Base-by-base conservation (phyloP, 805 yeast genomes). In the Wickerhamiella spandovensis region DNA sequence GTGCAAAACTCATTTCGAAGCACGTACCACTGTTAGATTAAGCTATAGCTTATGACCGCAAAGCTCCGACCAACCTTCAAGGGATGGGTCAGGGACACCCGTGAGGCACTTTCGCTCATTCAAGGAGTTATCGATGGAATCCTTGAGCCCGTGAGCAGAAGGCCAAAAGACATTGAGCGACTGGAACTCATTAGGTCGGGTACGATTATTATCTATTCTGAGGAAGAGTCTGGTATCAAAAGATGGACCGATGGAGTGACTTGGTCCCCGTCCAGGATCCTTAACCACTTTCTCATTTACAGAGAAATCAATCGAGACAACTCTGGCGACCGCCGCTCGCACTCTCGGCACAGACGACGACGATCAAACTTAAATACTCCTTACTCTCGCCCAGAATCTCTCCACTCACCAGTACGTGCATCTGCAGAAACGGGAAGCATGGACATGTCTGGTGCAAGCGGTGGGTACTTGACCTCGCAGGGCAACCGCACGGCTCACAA, bases 191-290 rank as follows among this genome's bases (percentile, higher is more conserved):
- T 89, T 32, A 68, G 72, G 49, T 79, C 87, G 9, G 96, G 96
- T 0, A 78, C 79, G 56, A 79, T 87, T 1, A 88, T 89, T 65
- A 86, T 90, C 1, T 88, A 89, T 61, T 76, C 82, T 46, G 95
- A 89, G 64, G 86, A 83, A 56, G 70, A 75, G 12, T 79, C 89
- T 0, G 88, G 90, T 2, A 88, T 89, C 53, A 84, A 84, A 62
- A 72, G 97, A 52, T 89, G 97, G 97, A 89, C 97, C 1, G 97
- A 89, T 61, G 95, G 96, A n/a, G 77, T 85, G 13, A 72, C 89
- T 13, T 89, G 97, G 97, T 79, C 89, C 2, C 95, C 97, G 0
- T 82, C 94, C 1, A 72, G 97, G 46, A 87, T 89, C 39, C 72
- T 87, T 24, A 95, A 95, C 5, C 72, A 92, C 52, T 89, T 89